Evolutionary conservation across 768 basidiomycete genomes (phyloP), one percentile per base, ranked within the genome.

Genomic region (Suillus variegatus): DNA sequence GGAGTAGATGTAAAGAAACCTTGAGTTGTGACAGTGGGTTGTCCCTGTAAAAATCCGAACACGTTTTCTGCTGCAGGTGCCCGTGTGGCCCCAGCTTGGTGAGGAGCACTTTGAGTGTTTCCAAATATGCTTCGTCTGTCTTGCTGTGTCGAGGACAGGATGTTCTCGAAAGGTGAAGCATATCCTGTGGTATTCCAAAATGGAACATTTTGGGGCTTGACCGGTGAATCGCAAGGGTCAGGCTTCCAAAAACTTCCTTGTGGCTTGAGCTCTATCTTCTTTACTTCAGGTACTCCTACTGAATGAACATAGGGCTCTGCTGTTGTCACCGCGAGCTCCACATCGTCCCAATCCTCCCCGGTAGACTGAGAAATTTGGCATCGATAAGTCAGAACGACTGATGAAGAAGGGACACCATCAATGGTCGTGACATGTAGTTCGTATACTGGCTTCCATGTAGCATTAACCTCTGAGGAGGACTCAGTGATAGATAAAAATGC

Each of bases 261-360:
- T 38, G 66, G 72, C 35, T 67, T 60, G 14, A 72, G 62, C 18
- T 69, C 57, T 5, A 66, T 64, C 46, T 47, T 67, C 57, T 72
- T 69, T 18, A 72, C 70, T 62, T 73, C 70, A 3, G 72, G 66
- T 1, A 78, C 68, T 52, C 69, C 66, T 10, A 67, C 66, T 8
- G 70, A 66, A 35, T 68, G 70, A 22, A 60, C 66, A n/a, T 52
- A 60, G 13, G 67, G 71, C 10, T 69, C 61, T 0, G 69, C 73
- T 2, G 77, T 76, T 3, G 70, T 75, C 16, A 78, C 66, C 22
- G 51, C 54, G 52, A 79, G 63, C 35, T 66, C 60, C 12, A 74
- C 66, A 41, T 72, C 67, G 3, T 68, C 70, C 77, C 77, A 79
- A 49, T 72, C 55, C 64, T 79, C 77, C 4, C 75, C 74, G 0